These are phyloP conservation scores for Catunica adiposa DNA, from an alignment of 2,329 filamentous ascomycete species.

Conservation along the genomic window DNA sequence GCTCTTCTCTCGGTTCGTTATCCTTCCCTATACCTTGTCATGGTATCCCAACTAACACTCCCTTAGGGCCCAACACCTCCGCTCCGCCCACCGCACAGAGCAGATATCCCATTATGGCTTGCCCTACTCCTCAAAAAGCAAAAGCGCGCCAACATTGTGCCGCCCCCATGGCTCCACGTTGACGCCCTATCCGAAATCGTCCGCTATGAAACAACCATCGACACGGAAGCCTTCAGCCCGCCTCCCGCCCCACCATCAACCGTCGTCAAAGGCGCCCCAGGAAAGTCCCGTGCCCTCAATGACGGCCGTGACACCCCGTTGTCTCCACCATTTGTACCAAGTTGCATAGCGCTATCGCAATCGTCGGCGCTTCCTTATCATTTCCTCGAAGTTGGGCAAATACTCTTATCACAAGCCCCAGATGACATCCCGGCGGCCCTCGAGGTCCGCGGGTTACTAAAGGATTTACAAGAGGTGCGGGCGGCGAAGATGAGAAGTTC, in stretches of 20 bases:
- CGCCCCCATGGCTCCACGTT: constrained; percentile 75
- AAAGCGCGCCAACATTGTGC: constrained; percentile 77
- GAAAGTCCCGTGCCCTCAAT: constrained; percentile 7
- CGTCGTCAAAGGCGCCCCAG: constrained; percentile 32
- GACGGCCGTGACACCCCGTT: constrained; percentile 20
- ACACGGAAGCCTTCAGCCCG: constrained; percentile 58
- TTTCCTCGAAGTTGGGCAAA: constrained; percentile 82
- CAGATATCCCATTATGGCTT: constrained; percentile 77
- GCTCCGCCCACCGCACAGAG: constrained; percentile 66
- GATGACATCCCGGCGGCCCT: constrained; percentile 67
- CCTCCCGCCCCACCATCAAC: constrained; percentile 37
- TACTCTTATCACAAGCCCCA: constrained; percentile 66
- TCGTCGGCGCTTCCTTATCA: constrained; percentile 71
- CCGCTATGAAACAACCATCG: constrained; percentile 58
- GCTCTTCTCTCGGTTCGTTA: constrained; percentile 65
- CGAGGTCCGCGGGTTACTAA: constrained; percentile 54
- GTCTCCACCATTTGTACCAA: constrained; percentile 62
- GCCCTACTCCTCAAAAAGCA: constrained; percentile 90
- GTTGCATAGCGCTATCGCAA: constrained; percentile 53
- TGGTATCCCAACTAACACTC: constrained; percentile 7
- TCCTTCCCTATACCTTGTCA: constrained; percentile 7
- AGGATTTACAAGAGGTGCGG: constrained; percentile 73
- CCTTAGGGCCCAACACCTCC: constrained; percentile 58
- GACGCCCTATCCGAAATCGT: constrained; percentile 63
- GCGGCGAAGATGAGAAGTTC: constrained; percentile 76